phyloP scores from a whole-genome alignment of 2,329 filamentous ascomycete species.

The Xylaria hypoxylon region DNA sequence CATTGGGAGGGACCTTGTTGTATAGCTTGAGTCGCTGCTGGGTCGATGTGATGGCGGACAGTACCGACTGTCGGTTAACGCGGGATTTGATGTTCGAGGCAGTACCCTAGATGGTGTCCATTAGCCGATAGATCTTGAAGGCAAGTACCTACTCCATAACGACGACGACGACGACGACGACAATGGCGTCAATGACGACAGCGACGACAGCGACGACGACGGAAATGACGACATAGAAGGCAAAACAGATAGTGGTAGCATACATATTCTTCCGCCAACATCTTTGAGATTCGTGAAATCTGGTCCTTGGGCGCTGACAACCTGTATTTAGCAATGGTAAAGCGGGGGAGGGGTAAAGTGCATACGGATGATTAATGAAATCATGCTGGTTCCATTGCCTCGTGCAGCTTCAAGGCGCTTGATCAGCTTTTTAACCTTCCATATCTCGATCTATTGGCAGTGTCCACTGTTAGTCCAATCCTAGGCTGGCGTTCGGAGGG shows the following conservation, averaged over 20 bases:
- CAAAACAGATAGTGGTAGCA: slow-evolving; percentile 49
- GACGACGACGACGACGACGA: neutral
- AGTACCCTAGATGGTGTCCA: slow-evolving; percentile 74
- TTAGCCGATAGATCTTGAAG: slow-evolving; percentile 41
- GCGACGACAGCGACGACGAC: neutral
- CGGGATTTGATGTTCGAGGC: slow-evolving; percentile 99
- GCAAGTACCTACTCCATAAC: slow-evolving; percentile 12
- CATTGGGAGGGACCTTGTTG: slow-evolving; percentile 98
- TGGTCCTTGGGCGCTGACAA: slow-evolving; percentile 98
- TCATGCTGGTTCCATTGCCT: slow-evolving; percentile 99
- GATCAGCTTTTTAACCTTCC: slow-evolving; percentile 99
- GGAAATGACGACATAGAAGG: neutral
- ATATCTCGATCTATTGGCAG: slow-evolving; percentile 73
- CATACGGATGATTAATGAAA: slow-evolving; percentile 97
- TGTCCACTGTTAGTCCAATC: slow-evolving; percentile 40
- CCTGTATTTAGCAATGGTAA: slow-evolving; percentile 41
- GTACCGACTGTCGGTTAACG: slow-evolving; percentile 96
- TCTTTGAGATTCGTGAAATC: slow-evolving; percentile 94
- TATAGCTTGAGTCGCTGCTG: slow-evolving; percentile 99
- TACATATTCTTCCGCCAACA: slow-evolving; percentile 99
- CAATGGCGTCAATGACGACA: no score
- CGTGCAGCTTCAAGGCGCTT: slow-evolving; percentile 97
- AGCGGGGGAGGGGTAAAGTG: slow-evolving; percentile 48
- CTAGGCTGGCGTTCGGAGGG: slow-evolving; percentile 35
- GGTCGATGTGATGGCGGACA: slow-evolving; percentile 98